Evolutionary conservation across 352 stramenopile genomes (phyloP), one percentile per base, ranked within the genome.

Genomic region (Pythium grandisporangium): DNA sequence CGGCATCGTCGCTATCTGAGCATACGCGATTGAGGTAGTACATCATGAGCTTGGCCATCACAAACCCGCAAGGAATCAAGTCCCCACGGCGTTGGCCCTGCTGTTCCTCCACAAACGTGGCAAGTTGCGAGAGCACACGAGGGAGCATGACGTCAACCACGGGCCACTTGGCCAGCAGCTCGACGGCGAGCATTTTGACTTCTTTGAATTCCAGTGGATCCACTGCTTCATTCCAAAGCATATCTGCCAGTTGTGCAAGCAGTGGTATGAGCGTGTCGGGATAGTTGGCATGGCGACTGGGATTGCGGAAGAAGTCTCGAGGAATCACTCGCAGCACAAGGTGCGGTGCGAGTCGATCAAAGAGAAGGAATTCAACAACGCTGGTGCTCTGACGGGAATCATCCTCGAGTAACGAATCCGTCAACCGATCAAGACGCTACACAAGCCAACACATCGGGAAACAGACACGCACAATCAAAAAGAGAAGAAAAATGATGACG

Each of bases 191-290:
- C 70, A 88, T 78, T 45, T 86, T 88, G 32, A 88, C 60, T 37
- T 88, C 75, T 45, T 88, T 88, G 43, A 75, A 88, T 53, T 88
- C 75, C 34, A 88, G 49, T 5, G 72, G 68, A 38, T 85, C 65
- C 14, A 80, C 46, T 2, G 74, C 33, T 22, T 72, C 63, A 4
- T 25, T 32, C 53, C 53, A 62, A n/a, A 62, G 36, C 6, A 42
- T 8, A 5, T 45, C 10, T 0, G 30, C 41, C 2, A 66, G 54
- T 11, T 57, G 58, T 67, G 53, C 8, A 56, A 33, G 37, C 46
- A 36, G 37, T n/a, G n/a, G n/a, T n/a, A n/a, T n/a, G n/a, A n/a
- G n/a, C n/a, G n/a, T n/a, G n/a, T n/a, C n/a, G n/a, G n/a, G n/a
- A n/a, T n/a, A n/a, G n/a, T n/a, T n/a, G n/a, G n/a, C n/a, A n/a